Base-by-base conservation (phyloP, 306 rosid species). In the Castanopsis chinensis region DNA sequence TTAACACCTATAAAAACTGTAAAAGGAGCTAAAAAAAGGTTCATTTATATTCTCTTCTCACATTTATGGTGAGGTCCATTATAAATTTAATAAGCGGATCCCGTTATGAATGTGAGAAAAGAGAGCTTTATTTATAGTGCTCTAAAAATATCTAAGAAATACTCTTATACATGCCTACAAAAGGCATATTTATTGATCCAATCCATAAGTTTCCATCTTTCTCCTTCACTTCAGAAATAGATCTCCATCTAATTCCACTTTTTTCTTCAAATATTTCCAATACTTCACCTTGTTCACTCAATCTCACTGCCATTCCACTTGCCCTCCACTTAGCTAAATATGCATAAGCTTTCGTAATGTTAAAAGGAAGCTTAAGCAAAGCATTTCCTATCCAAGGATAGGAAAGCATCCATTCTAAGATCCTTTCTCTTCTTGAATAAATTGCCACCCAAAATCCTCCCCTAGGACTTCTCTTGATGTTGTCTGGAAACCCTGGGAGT, bases 401-500 rank as follows among this genome's bases (percentile, higher is more conserved):
- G 10, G 94, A 80, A 37, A 91, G 61, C 72, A 90, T 57, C 89
- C 84, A 77, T 33, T 79, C 70, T 41, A 87, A 20, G 32, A 85
- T 2, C 18, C 63, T 84, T 6, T 65, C 82, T 76, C 72, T 83
- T 82, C 84, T 88, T 5, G 94, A 85, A 80, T 86, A 30, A 35
- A 93, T 80, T 80, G 91, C 98, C 1, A 93, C 94, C 98, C 98
- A 93, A 78, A 79, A 91, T 1, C 98, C 97, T 5, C 97, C 94
- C 81, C 91, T 86, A 9, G 87, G 89, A 49, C 97, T 90, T n/a
- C 79, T 45, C 73, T 87, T 88, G 3, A 93, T 87, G 89, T 93
- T 93, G 92, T 93, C 98, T 17, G 92, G 90, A 55, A 93, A 93
- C 73, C 98, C 97, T 15, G 89, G 91, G 37, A 93, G 86, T 60